Evolutionary conservation across 2,329 filamentous ascomycete genomes (phyloP).

Genomic region (Colletotrichum cordylinicola): DNA sequence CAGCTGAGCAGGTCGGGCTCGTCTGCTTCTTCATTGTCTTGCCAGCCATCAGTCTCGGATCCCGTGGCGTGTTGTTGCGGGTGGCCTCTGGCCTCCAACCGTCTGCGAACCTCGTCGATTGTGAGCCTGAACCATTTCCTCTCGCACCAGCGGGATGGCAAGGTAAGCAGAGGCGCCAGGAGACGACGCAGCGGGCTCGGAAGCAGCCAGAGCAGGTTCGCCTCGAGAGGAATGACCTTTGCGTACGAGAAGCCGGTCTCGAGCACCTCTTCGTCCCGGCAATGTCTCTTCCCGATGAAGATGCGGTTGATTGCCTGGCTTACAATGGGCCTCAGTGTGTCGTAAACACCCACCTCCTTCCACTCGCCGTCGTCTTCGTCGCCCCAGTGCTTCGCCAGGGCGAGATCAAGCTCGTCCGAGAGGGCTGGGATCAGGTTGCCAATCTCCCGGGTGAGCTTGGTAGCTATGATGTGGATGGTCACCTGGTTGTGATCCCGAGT

Average conservation of each 20-base stretch:
- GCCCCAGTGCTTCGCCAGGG: neutral
- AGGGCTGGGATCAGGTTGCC: neutral
- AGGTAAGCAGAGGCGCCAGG: neutral
- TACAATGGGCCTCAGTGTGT: neutral
- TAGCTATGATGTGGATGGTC: neutral
- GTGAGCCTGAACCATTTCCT: neutral
- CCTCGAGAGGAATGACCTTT: slow-evolving; percentile 1
- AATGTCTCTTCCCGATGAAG: neutral
- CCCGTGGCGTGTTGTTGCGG: neutral
- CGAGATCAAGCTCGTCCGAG: neutral
- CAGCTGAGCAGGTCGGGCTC: neutral
- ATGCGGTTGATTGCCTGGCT: slow-evolving; percentile 3
- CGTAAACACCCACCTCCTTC: neutral
- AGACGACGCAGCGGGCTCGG: neutral
- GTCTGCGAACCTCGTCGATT: neutral
- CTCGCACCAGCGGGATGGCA: neutral
- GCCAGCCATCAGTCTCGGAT: neutral
- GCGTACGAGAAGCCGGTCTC: neutral
- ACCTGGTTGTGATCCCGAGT: neutral
- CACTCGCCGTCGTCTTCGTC: neutral
- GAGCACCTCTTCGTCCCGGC: neutral
- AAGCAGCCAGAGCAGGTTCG: slow-evolving; percentile 1
- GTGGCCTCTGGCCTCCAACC: neutral
- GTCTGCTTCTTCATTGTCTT: neutral
- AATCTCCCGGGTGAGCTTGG: neutral